Evolutionary conservation across 306 rosid species (phyloP), one percentile per base, ranked within the genome.

Genomic region (Purshia tridentata): DNA sequence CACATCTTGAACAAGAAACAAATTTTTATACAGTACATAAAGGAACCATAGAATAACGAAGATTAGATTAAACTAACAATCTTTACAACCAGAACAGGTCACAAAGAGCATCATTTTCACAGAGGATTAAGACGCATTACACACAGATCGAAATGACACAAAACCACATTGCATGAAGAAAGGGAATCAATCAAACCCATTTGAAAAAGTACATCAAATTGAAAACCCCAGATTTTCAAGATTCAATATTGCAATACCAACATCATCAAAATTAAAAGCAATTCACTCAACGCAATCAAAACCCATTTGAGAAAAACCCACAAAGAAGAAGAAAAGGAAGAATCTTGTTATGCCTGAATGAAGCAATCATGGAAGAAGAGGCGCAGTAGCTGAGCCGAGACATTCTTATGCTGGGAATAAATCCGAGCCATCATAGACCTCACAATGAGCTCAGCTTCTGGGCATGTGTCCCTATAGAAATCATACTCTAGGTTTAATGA

Each of bases 321-420:
- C 5, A 65, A 5, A 55, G 18, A 50, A 2, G 12, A 61, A 41
- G 23, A 56, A 40, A 13, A 42, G 12, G 12, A 45, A 66, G 15
- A 65, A 51, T 16, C 8, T 1, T 9, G 8, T 0, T 8, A 47
- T 59, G 87, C 98, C 85, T 81, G 78, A 50, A 91, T 84, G 84
- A 94, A 91, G 88, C 98, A 94, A 11, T 91, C 97, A 37, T 91
- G 98, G 75, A 94, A 94, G 82, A 88, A 89, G 64, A 94, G 96
- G 53, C 97, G 92, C 9, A 94, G 87, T 18, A 94, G 85, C 69
- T 89, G 85, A 0, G 96, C 80, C 2, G 96, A 77, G 39, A 83
- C 79, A 9, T 87, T 85, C 20, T 81, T 72, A 3, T 83, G 87
- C 16, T 74, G 85, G 20, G 77, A 71, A 86, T 85, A 85, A 6